Evolutionary conservation across 805 yeast species (phyloP).

Genomic region (Starmerella scarabaei): DNA sequence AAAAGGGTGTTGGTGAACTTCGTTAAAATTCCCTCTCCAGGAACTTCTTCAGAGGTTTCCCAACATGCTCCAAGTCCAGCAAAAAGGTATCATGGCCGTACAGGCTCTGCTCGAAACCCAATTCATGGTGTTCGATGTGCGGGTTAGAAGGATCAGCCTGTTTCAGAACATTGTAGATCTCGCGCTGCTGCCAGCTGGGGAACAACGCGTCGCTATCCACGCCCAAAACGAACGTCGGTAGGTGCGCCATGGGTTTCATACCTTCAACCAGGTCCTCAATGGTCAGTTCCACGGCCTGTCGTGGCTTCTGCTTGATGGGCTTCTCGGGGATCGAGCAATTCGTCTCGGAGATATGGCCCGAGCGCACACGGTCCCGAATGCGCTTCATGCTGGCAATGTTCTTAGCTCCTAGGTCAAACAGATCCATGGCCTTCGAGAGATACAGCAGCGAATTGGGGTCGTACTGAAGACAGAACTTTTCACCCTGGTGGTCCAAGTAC

Average conservation of each 20-base stretch:
- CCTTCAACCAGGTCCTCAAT: constrained; percentile 53
- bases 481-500: constrained; percentile 88
- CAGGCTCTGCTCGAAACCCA: constrained; percentile 61
- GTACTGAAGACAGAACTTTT: constrained; percentile 79
- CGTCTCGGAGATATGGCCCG: constrained; percentile 14
- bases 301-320: constrained; percentile 44
- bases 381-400: constrained; percentile 8
- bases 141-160: constrained; percentile 22
- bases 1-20: no score
- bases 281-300: constrained; percentile 26
- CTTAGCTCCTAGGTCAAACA: constrained; percentile 59
- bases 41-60: constrained; percentile 58
- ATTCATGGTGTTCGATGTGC: constrained; percentile 51
- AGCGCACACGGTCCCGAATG: constrained; percentile 5
- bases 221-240: constrained; percentile 66
- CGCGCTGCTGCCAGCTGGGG: constrained; percentile 91
- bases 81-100: constrained; percentile 90
- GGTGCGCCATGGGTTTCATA: constrained; percentile 45
- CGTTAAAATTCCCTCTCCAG: constrained; percentile 28
- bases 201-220: constrained; percentile 87
- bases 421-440: constrained; percentile 87
- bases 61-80: constrained; percentile 65
- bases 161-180: constrained; percentile 48
- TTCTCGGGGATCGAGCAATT: constrained; percentile 32
- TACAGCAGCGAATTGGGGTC: constrained; percentile 83